Evolutionary conservation across 2,329 filamentous ascomycete species (phyloP), one percentile per base, ranked within the genome.

Genomic region (Aureobasidium namibiae): DNA sequence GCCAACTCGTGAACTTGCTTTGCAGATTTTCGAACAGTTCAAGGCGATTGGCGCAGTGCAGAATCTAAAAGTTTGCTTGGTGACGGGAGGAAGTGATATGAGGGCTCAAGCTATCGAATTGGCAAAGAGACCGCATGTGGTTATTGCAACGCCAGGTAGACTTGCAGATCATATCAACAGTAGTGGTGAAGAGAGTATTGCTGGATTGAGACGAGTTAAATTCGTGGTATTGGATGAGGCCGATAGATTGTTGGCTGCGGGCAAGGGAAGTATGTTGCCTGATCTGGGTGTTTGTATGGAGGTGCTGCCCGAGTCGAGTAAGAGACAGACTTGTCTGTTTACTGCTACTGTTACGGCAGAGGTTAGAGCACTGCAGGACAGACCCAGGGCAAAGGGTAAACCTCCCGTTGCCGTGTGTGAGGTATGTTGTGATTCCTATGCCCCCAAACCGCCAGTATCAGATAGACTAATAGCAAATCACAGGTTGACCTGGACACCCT

Each of bases 11-110:
- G 94, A 99, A 76, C 82, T 99, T 61, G 94, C 94, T 4, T 82
- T 97, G 23, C 94, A 99, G 71, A 96, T 99, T 52, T 95, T 87
- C 71, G 94, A 99, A 75, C 94, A 99, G 73, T 87, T 97, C 76
- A 90, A 90, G 69, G 94, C 94, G 14, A 90, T 99, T 59, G 92
- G 90, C 2, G 85, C 91, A 4, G 88, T 89, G 0, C 90, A 96
- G 68, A 88, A 86, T 60, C 82, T 99, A 65, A 96, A 96, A 72
- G 86, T 88, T 4, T 80, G 92, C 45, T 81, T 99, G n/a, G 82
- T 99, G 42, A 97, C 90, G 1, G 94, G 94, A 53, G 94, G 94
- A 38, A 84, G 88, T 31, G 92, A 99, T 70, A 96, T 97, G 90
- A 84, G 90, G 52, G 77, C 86, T 14, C 94, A 99, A 74, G 92